These are phyloP conservation scores for Capsella bursapastoris DNA, from an alignment of 345 rosid genomes.

Conservation along the genomic window DNA sequence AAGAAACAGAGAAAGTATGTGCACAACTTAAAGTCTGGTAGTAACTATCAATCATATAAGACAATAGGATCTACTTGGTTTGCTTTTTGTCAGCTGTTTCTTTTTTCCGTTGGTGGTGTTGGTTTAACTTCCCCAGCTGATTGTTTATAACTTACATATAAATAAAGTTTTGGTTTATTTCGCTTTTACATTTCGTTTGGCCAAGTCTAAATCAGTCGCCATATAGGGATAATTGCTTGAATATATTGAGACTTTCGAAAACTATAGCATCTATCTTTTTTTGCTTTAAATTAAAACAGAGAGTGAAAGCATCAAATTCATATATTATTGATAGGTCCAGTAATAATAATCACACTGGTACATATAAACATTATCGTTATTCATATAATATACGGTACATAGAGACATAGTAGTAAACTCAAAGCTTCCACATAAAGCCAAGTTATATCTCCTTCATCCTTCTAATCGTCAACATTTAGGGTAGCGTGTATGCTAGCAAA, in stretches of 20 bases:
- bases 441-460: neutral
- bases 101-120: neutral
- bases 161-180: constrained; percentile 17
- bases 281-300: neutral
- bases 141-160: constrained; percentile 26
- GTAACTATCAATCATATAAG: neutral
- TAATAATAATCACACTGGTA: constrained; percentile 33
- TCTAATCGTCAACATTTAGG: constrained; percentile 23
- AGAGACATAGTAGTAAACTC: constrained; percentile 17
- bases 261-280: neutral
- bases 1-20: neutral
- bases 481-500: constrained; percentile 39
- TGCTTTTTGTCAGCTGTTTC: constrained; percentile 9
- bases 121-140: neutral
- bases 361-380: constrained; percentile 31
- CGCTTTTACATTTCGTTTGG: neutral
- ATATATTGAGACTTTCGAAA: neutral
- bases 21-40: neutral
- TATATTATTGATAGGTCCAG: constrained; percentile 23
- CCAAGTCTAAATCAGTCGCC: neutral
- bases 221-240: neutral
- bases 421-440: neutral
- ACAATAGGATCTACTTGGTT: constrained; percentile 3
- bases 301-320: constrained; percentile 19
- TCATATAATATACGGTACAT: constrained; percentile 28